These are phyloP conservation scores for Alternaria ethzedia DNA, from an alignment of 2,329 filamentous ascomycete species.

Conservation along the genomic window DNA sequence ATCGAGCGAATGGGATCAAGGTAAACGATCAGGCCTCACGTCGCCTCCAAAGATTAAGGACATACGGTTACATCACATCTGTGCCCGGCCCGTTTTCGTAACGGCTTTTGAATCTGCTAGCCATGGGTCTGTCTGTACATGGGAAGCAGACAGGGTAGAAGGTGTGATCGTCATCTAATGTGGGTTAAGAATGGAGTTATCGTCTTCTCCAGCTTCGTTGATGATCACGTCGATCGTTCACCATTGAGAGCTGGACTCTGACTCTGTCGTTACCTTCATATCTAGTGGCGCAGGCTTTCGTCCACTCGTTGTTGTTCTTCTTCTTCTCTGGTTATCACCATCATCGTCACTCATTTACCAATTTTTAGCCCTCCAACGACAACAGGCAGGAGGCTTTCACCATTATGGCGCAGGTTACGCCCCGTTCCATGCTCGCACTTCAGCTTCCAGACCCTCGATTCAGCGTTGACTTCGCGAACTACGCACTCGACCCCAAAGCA, in stretches of 20 bases:
- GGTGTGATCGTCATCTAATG: background rate
- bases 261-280: constrained; percentile 2
- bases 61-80: background rate
- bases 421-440: constrained; percentile 25
- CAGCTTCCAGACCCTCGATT: constrained; percentile 31
- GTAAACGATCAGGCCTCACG: background rate
- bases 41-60: constrained; percentile 5
- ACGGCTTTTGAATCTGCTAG: constrained; percentile 10
- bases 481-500: constrained; percentile 12
- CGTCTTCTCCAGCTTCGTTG: constrained; percentile 3
- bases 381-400: background rate
- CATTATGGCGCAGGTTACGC: constrained; percentile 22
- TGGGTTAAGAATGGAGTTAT: constrained; percentile 2
- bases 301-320: background rate
- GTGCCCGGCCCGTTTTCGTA: constrained; percentile 1
- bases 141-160: background rate
- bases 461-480: constrained; percentile 28
- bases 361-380: background rate
- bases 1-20: background rate
- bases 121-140: constrained; percentile 3
- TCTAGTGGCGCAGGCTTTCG: constrained; percentile 5
- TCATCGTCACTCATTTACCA: background rate
- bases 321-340: background rate
- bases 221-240: background rate
- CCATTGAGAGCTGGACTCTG: constrained; percentile 10